Evolutionary conservation across 805 yeast species (phyloP), one percentile per base, ranked within the genome.

Genomic region (Torulaspora indica): DNA sequence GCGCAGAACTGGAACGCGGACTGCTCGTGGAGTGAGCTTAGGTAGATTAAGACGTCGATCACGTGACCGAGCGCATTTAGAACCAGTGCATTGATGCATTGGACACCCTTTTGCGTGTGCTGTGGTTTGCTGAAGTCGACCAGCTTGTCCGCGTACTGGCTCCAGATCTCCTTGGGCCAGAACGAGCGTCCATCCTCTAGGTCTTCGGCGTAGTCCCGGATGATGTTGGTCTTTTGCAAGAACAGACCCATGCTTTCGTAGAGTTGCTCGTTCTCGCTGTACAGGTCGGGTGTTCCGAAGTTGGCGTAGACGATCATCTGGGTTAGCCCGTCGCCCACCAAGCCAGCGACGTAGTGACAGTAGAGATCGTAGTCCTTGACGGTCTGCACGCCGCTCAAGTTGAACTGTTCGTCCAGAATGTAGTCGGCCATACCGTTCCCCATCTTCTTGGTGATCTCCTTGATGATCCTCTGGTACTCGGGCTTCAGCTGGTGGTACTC

Each of bases 341-440:
- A 73, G 2, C 98, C 99, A 1, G 99, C 98, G 47, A 93, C 99
- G 60, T 90, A 87, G 68, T 90, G 90, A 68, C 99, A 93, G 71
- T 93, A 93, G 49, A 83, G 72, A 62, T 93, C 90, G 63, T 85
- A 93, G 60, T 89, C 98, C 48, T 76, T 72, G 35, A 85, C 63
- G 1, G 96, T 87, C 38, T 70, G 71, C 37, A 93, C 81, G 1
- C 98, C 98, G 49, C 79, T 78, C 53, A 76, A 62, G 63, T 87
- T 88, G 70, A 86, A 86, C 50, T 82, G 75, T 40, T 84, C 93
- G 58, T 83, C 81, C 56, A 76, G 71, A 42, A 85, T 80, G 67
- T 90, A 93, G 60, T 87, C 89, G 25, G 98, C 98, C 98, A 93
- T 93, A 44, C 98, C 98, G 54, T 86, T 80, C 46, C 98, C 98